Percentiles rank a stretch among this genome's conserved stretches.
phyloP scores from a whole-genome alignment of 2,329 filamentous ascomycete species.

The Diaporthe citrichinensis region DNA sequence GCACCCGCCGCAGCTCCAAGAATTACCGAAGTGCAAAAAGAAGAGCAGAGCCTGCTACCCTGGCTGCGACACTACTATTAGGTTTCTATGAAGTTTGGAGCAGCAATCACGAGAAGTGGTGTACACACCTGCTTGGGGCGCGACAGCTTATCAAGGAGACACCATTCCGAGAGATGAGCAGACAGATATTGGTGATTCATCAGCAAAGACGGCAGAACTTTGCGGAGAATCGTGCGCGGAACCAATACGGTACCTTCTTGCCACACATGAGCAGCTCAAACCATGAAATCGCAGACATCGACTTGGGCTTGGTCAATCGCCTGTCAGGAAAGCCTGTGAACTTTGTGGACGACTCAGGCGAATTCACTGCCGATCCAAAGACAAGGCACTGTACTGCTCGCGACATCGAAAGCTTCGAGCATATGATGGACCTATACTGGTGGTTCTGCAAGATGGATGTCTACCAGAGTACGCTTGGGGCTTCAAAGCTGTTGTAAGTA shows the following conservation, averaged over 20 bases:
- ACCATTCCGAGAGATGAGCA: constrained; percentile 81
- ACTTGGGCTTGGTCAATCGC: constrained; percentile 57
- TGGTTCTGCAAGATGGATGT: constrained; percentile 97
- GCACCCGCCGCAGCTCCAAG: constrained; percentile 82
- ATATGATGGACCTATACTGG: constrained; percentile 90
- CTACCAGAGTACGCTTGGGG: constrained; percentile 91
- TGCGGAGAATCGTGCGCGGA: constrained; percentile 35
- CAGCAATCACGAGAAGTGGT: constrained; percentile 96
- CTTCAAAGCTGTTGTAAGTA: constrained; percentile 86
- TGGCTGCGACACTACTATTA: constrained; percentile 89
- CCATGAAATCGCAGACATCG: constrained; percentile 55
- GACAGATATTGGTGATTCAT: constrained; percentile 77
- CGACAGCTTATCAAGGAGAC: constrained; percentile 87
- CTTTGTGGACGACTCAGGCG: constrained; percentile 42
- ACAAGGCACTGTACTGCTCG: constrained; percentile 56
- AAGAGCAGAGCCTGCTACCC: constrained; percentile 81
- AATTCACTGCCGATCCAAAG: constrained; percentile 34
- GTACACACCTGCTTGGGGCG: constrained; percentile 88
- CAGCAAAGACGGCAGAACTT: constrained; percentile 49
- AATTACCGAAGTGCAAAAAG: constrained; percentile 79
- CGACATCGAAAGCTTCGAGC: constrained; percentile 86
- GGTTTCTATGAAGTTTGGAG: constrained; percentile 96
- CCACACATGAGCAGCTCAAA: constrained; percentile 44
- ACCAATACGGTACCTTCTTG: constrained; percentile 45
- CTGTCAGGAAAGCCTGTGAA: constrained; percentile 57